Conservation (phyloP, 2,329 filamentous ascomycete genomes). For the Cyclaneusma minus region DNA sequence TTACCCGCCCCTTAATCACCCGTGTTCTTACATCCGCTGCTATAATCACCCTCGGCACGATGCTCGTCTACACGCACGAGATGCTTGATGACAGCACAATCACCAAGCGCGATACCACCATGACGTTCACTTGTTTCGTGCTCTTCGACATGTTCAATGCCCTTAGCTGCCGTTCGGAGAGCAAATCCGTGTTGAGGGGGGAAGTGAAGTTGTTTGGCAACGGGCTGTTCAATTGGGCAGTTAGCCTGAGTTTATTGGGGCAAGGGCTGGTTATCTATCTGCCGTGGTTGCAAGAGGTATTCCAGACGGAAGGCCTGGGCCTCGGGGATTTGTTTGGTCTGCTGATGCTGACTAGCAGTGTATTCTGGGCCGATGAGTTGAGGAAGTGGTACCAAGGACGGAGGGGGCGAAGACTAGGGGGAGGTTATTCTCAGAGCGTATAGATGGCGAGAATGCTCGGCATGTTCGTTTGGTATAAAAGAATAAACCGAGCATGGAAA, state of each 20-base stretch:
- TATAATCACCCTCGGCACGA: constrained; percentile 85
- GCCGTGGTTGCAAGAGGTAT: constrained; percentile 82
- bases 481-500: too few species aligned
- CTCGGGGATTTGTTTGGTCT: constrained; percentile 61
- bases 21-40: constrained; percentile 76
- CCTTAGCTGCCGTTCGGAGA: constrained; percentile 78
- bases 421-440: constrained; percentile 50
- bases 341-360: constrained; percentile 63
- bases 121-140: constrained; percentile 98
- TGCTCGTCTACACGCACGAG: constrained; percentile 80
- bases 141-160: constrained; percentile 99
- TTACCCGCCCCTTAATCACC: constrained; percentile 69
- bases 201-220: constrained; percentile 77
- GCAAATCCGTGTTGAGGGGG: constrained; percentile 74
- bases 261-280: constrained; percentile 90
- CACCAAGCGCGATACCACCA: constrained; percentile 88
- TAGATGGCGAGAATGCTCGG: constrained; percentile 20
- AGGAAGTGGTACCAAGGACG: constrained; percentile 61
- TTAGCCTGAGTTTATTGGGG: constrained; percentile 67
- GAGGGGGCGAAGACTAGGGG: constrained; percentile 37
- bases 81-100: constrained; percentile 74
- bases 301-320: constrained; percentile 81
- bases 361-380: constrained; percentile 89
- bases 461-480: too few species aligned
- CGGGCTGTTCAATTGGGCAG: constrained; percentile 92